These are phyloP conservation scores for Ramicandelaber brevisporus DNA, from an alignment of 192 early-diverging fungal species.

Conservation along the genomic window DNA sequence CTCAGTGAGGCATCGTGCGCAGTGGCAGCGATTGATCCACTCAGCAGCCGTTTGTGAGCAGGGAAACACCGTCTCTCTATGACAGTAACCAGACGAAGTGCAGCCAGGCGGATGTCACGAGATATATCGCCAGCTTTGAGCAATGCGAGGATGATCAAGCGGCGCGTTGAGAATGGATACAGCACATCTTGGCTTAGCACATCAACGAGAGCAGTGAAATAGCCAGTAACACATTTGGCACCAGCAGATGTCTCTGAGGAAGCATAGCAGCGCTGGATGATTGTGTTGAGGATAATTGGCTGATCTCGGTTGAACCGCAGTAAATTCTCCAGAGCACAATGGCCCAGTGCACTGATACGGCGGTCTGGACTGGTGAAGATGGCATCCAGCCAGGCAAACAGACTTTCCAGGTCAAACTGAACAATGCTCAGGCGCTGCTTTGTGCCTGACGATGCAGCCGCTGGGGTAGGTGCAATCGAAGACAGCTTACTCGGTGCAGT, in stretches of 20 bases:
- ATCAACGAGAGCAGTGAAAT: slow-evolving; percentile 50
- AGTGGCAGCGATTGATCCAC: too few species aligned
- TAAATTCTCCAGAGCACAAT: slow-evolving; percentile 7
- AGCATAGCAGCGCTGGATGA: slow-evolving; percentile 50
- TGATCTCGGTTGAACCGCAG: slow-evolving; percentile 20
- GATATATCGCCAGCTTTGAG: slow-evolving; percentile 54
- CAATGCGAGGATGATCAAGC: slow-evolving; percentile 38
- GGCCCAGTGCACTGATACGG: slow-evolving; percentile 20
- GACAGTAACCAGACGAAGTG: slow-evolving; percentile 39
- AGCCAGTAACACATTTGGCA: too few species aligned
- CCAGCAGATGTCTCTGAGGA: too few species aligned
- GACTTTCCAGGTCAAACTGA: slow-evolving; percentile 21
- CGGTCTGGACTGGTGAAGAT: slow-evolving; percentile 30
- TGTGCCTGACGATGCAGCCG: too few species aligned
- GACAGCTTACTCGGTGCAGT: too few species aligned
- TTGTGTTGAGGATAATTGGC: slow-evolving; percentile 24
- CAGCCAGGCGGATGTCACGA: slow-evolving; percentile 35
- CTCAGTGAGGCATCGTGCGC: too few species aligned
- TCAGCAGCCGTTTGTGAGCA: slow-evolving; percentile 28
- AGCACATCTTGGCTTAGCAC: slow-evolving; percentile 27
- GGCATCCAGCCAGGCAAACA: slow-evolving; percentile 34
- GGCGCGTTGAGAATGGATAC: slow-evolving; percentile 34
- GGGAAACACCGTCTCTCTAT: slow-evolving; percentile 35
- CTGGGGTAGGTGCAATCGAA: too few species aligned
- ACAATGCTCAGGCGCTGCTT: too few species aligned